Evolutionary conservation across 75 land plant species (phyloP).

Genomic region (Chamaecyparis obtusa): DNA sequence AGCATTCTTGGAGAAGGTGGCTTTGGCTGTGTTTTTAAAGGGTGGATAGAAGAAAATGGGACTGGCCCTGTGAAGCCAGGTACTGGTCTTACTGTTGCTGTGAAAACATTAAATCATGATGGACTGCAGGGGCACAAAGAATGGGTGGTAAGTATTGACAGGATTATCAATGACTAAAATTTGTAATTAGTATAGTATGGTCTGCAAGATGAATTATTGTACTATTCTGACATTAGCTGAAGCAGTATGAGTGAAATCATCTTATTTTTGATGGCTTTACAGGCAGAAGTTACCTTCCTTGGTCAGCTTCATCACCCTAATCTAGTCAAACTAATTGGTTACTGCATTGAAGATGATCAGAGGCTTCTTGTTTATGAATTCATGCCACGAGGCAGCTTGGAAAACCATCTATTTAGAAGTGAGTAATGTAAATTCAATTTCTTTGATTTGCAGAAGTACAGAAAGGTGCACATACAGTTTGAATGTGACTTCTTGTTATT

Average conservation of each 20-base stretch:
- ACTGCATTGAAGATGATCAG: slow-evolving; percentile 80
- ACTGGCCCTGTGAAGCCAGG: slow-evolving; percentile 85
- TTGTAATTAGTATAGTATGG: background rate
- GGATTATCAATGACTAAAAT: background rate
- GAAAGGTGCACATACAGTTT: background rate
- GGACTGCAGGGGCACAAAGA: slow-evolving; percentile 88
- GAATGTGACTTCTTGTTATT: background rate
- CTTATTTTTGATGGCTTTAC: slow-evolving; percentile 20
- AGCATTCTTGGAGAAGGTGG: slow-evolving; percentile 89
- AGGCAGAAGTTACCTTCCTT: slow-evolving; percentile 73
- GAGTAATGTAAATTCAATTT: slow-evolving; percentile 15
- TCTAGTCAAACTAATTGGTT: slow-evolving; percentile 78
- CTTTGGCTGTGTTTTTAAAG: slow-evolving; percentile 87
- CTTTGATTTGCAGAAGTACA: background rate
- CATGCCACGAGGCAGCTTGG: slow-evolving; percentile 74
- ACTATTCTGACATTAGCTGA: background rate
- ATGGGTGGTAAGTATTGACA: slow-evolving; percentile 71
- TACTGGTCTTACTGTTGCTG: slow-evolving; percentile 81
- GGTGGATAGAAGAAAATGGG: slow-evolving; percentile 86
- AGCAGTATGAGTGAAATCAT: background rate
- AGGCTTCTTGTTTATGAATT: slow-evolving; percentile 77
- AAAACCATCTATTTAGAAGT: slow-evolving; percentile 80
- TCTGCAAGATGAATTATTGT: background rate
- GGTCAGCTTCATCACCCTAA: slow-evolving; percentile 78
- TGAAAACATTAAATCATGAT: slow-evolving; percentile 73